Conservation (phyloP, 2,329 filamentous ascomycete genomes). For the Aspergillus alliaceus region DNA sequence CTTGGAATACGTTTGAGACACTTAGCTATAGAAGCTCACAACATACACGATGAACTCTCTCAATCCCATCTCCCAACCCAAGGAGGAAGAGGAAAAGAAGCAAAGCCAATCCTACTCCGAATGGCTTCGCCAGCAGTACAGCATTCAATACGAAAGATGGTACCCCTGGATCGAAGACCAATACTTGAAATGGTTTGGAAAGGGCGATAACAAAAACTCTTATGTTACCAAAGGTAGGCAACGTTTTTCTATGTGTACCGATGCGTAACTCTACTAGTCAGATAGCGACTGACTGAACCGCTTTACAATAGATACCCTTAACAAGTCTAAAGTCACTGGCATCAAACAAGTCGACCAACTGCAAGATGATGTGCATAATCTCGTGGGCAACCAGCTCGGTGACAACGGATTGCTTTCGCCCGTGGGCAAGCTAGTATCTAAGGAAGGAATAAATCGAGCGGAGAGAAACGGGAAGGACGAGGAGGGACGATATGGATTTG, state of each 20-base stretch:
- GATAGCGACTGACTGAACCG: background rate
- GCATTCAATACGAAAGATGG: constrained; percentile 56
- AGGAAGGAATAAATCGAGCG: constrained; percentile 55
- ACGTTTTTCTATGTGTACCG: background rate
- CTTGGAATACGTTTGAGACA: no score
- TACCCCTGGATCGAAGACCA: constrained; percentile 59
- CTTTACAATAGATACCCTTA: constrained; percentile 45
- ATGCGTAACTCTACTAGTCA: background rate
- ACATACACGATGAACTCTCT: background rate
- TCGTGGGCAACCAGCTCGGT: constrained; percentile 52
- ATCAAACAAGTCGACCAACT: constrained; percentile 52
- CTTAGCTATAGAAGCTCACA: no score
- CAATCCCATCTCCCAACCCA: background rate
- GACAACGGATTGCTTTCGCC: constrained; percentile 53
- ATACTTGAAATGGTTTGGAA: constrained; percentile 57
- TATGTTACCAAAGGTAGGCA: constrained; percentile 53
- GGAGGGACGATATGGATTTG: constrained; percentile 40
- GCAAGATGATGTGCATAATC: constrained; percentile 52
- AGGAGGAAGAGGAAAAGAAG: background rate
- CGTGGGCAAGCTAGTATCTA: constrained; percentile 49
- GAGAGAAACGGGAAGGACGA: constrained; percentile 58
- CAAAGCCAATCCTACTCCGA: constrained; percentile 30
- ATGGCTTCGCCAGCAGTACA: constrained; percentile 50
- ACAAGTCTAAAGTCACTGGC: constrained; percentile 54
- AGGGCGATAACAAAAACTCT: constrained; percentile 55